Evolutionary conservation across 345 rosid genomes (phyloP), one percentile per base, ranked within the genome.

Genomic region (Eucalyptus melliodora): DNA sequence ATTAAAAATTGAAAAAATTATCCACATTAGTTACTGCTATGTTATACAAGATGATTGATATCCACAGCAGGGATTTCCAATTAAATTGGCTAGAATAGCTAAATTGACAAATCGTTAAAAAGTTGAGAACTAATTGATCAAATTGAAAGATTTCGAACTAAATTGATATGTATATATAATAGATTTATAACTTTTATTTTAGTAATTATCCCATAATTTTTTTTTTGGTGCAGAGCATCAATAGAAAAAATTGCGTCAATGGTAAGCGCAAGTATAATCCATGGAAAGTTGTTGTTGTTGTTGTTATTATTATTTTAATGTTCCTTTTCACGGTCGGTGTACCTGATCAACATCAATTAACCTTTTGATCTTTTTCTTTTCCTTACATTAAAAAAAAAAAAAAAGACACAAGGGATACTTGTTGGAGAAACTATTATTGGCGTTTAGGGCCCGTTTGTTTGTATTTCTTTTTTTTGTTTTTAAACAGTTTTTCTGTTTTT

Each of bases 51-150:
- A 67, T 3, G 0, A 16, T 13, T 1, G 1, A 7, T 6, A 12
- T 30, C 67, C 69, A 26, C 0, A 0, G 13, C 0, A 4, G 23
- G 6, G 40, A 67, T 31, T 31, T 31, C 6, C 15, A 5, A 5
- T 2, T 2, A 31, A 67, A 67, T 67, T 16, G 23, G 21, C 11
- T 16, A 4, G 11, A 67, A 31, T 1, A 5, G 16, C 4, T 67
- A 16, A 8, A 67, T 31, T 31, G 11, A 16, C 12, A 67, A 31
- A 31, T 67, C 3, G 2, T 31, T 21, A 16, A 67, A 67, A 67
- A 27, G 23, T 31, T 67, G 3, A 31, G 6, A 0, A 67, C 23
- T 7, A 31, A 67, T 9, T 16, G 11, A 19, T 9, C 37, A 67
- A 67, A 67, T 67, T n/a, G 3, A 67, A 67, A 67, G 0, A 5